phyloP scores from a whole-genome alignment of 2,329 filamentous ascomycete genomes.

The Plenodomus lindquistii region DNA sequence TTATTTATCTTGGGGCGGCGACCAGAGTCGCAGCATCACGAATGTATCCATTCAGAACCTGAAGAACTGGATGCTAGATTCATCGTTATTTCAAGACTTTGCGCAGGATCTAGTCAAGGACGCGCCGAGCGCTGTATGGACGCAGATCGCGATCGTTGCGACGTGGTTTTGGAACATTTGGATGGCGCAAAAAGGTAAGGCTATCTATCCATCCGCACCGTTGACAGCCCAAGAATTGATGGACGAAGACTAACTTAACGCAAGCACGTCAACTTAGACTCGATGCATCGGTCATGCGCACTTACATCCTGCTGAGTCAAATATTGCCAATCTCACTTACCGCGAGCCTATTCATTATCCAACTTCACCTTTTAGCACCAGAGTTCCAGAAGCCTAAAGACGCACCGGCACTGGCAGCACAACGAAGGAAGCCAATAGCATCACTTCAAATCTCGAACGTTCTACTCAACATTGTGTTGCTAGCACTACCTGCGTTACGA shows the following conservation, averaged over 20 bases:
- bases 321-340: conserved; percentile 36
- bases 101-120: conserved; percentile 32
- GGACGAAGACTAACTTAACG: conserved; percentile 1
- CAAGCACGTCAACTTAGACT: conserved; percentile 19
- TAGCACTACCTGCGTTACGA: conserved; percentile 23
- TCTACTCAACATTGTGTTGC: conserved; percentile 27
- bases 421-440: conserved; percentile 14
- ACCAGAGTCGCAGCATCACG: not conserved
- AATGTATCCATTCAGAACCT: conserved; percentile 7
- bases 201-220: not conserved
- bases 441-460: conserved; percentile 30
- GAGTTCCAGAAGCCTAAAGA: conserved; percentile 5
- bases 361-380: conserved; percentile 27
- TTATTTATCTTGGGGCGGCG: conserved; percentile 25
- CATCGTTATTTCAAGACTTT: conserved; percentile 32
- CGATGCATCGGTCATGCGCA: conserved; percentile 12
- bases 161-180: conserved; percentile 40
- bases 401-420: not conserved
- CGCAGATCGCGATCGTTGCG: conserved; percentile 27
- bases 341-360: conserved; percentile 29
- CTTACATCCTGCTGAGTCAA: conserved; percentile 33
- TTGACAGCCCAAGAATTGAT: not conserved
- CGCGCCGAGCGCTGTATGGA: conserved; percentile 27
- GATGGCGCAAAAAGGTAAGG: conserved; percentile 30
- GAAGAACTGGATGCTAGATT: conserved; percentile 34